Evolutionary conservation across 2,329 filamentous ascomycete genomes (phyloP), one percentile per base, ranked within the genome.

Genomic region (Thelonectria blattea): DNA sequence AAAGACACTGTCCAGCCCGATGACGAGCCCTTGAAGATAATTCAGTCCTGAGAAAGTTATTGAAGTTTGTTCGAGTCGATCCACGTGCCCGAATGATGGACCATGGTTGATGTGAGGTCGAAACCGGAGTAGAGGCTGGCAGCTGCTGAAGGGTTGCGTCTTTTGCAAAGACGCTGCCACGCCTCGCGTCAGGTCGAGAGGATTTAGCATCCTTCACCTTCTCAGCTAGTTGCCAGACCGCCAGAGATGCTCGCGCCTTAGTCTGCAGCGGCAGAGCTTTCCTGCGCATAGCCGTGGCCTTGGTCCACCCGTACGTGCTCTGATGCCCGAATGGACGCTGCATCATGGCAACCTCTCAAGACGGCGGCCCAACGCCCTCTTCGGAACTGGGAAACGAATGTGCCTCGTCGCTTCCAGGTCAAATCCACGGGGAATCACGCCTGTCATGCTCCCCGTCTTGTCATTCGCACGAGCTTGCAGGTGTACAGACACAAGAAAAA

Each of bases 401-500:
- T 58, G 52, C 34, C 22, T 27, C 41, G 30, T 37, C 60, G 48
- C 43, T 59, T 56, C 39, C 56, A 20, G 51, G 12, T 51, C 43
- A 43, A 30, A 42, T 46, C 52, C 53, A 41, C 39, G 52, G 48
- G 52, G 61, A 52, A 52, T 45, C 54, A 59, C 52, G 52, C 63
- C 65, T 70, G 68, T 68, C 67, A 71, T 58, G 62, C 62, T 60
- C 65, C 61, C 58, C 47, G 53, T 51, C 61, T 65, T 62, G 75
- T 76, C 69, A 72, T 72, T 72, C 73, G 75, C 72, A 74, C 72
- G 72, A 74, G 72, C 72, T 67, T 70, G 67, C 67, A 64, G 68
- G 73, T 60, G 75, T 76, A 78, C 78, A 78, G 76, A 69, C 70
- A 75, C 73, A 75, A 66, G 62, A 69, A 74, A 75, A 75, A 70